Conservation (phyloP, 352 stramenopile species). For the Globisporangium echinulatum region DNA sequence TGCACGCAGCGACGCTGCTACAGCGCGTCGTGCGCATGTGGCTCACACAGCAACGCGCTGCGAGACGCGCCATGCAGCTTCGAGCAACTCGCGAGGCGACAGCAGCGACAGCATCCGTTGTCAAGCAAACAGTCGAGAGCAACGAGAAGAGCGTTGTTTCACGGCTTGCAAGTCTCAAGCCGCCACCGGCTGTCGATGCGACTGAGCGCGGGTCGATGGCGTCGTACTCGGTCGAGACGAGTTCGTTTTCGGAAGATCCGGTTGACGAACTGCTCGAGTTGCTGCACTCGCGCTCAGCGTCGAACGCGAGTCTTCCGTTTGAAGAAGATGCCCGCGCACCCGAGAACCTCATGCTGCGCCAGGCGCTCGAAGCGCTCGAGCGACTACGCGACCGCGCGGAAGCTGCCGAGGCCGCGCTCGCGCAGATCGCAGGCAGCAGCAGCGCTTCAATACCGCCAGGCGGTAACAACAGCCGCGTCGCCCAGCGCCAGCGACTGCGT, state of each 20-base stretch:
- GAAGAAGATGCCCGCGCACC: slow-evolving; percentile 16
- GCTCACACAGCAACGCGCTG: not conserved
- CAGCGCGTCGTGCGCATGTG: slow-evolving; percentile 26
- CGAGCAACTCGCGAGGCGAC: not conserved
- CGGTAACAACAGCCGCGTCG: not conserved
- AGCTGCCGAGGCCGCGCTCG: slow-evolving; percentile 49
- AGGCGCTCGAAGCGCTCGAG: slow-evolving; percentile 47
- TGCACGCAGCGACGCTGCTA: slow-evolving; percentile 8
- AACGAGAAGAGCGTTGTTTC: slow-evolving; percentile 2
- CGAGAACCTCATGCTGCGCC: slow-evolving; percentile 28
- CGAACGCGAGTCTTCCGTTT: slow-evolving; percentile 5
- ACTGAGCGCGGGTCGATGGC: slow-evolving; percentile 14
- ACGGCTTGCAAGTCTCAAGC: not conserved
- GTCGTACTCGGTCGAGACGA: slow-evolving; percentile 15
- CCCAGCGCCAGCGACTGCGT: not conserved
- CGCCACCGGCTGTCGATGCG: slow-evolving; percentile 3
- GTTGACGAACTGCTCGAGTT: slow-evolving; percentile 13
- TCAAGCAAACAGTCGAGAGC: not conserved
- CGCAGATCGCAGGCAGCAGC: slow-evolving; percentile 14
- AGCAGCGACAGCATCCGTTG: not conserved
- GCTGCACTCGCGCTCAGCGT: slow-evolving; percentile 7
- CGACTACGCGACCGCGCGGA: slow-evolving; percentile 51
- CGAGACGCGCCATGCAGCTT: not conserved
- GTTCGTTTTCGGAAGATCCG: slow-evolving; percentile 15
- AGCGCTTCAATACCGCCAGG: not conserved